phyloP scores from a whole-genome alignment of 1,284 basidiomycete species.

The Rhodotorula sp. region DNA sequence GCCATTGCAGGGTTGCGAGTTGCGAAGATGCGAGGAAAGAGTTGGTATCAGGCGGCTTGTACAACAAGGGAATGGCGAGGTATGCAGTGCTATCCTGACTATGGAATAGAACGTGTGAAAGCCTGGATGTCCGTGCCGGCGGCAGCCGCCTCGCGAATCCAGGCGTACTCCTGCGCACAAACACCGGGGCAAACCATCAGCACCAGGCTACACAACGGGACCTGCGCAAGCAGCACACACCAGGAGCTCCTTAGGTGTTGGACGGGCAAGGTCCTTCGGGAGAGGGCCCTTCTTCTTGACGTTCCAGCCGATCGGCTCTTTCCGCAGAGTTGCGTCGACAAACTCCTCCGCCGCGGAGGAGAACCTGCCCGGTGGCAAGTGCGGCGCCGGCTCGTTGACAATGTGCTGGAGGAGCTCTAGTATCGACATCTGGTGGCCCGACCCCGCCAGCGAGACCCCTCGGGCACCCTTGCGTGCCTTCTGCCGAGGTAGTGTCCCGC shows the following conservation, averaged over 20 bases:
- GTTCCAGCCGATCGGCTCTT: slow-evolving; percentile 61
- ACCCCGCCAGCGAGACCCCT: slow-evolving; percentile 83
- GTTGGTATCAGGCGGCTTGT: background rate
- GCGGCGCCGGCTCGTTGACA: slow-evolving; percentile 90
- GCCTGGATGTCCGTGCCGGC: slow-evolving; percentile 44
- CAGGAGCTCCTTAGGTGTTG: slow-evolving; percentile 76
- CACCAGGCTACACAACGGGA: no score
- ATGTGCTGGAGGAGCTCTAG: slow-evolving; percentile 95
- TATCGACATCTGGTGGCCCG: slow-evolving; percentile 93
- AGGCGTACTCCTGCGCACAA: slow-evolving; percentile 39
- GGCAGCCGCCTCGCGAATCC: slow-evolving; percentile 38
- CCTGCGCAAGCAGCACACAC: slow-evolving; percentile 45
- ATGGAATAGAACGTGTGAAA: slow-evolving; percentile 44
- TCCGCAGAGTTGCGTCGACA: slow-evolving; percentile 62
- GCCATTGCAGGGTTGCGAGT: background rate
- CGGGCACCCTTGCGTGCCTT: slow-evolving; percentile 51
- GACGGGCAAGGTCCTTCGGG: slow-evolving; percentile 50
- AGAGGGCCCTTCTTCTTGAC: slow-evolving; percentile 48
- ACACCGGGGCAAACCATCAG: no score
- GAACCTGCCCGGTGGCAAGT: slow-evolving; percentile 58
- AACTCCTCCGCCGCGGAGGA: slow-evolving; percentile 53
- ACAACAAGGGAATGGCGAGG: no score
- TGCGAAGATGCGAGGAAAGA: background rate
- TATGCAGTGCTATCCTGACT: background rate
- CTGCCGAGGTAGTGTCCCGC: background rate